Percentiles rank a stretch among this genome's conserved stretches.
These are phyloP conservation scores for Didymella pinodella DNA, from an alignment of 2,329 filamentous ascomycete species.

Conservation along the genomic window DNA sequence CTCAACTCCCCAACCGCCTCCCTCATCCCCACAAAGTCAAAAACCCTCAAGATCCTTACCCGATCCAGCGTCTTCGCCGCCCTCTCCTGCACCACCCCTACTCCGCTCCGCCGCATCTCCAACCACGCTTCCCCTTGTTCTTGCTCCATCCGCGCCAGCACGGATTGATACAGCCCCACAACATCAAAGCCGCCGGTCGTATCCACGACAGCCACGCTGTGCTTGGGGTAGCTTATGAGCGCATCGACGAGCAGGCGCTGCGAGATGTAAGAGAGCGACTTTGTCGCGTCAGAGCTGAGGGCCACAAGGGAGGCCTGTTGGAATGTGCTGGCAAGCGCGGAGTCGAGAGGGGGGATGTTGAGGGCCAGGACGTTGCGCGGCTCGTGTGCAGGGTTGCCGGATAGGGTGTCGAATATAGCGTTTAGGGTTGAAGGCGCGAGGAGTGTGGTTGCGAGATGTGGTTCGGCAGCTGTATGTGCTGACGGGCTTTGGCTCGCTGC, in stretches of 20 bases:
- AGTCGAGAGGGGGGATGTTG: background rate
- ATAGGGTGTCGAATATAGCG: background rate
- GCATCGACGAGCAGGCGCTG: constrained; percentile 51
- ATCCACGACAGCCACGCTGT: constrained; percentile 56
- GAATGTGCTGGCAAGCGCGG: background rate
- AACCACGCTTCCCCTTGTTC: background rate
- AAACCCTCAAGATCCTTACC: constrained; percentile 60
- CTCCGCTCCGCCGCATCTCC: background rate
- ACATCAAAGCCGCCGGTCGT: constrained; percentile 57
- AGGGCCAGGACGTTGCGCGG: background rate
- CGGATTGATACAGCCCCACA: constrained; percentile 38
- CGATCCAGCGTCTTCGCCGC: constrained; percentile 49
- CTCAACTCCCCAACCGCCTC: constrained; percentile 57
- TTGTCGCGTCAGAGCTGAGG: constrained; percentile 6
- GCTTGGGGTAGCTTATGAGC: constrained; percentile 40
- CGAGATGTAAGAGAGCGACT: background rate
- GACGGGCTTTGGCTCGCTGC: no score
- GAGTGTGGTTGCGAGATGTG: constrained; percentile 11
- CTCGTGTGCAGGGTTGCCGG: no score
- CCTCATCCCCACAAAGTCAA: constrained; percentile 58
- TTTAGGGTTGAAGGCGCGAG: background rate
- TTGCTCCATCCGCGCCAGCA: constrained; percentile 1
- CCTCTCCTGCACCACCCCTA: background rate
- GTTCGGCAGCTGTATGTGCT: background rate
- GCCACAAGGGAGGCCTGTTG: background rate